Evolutionary conservation across 1,284 basidiomycete species (phyloP).

Genomic region (Rhodotorula mucilaginosa): DNA sequence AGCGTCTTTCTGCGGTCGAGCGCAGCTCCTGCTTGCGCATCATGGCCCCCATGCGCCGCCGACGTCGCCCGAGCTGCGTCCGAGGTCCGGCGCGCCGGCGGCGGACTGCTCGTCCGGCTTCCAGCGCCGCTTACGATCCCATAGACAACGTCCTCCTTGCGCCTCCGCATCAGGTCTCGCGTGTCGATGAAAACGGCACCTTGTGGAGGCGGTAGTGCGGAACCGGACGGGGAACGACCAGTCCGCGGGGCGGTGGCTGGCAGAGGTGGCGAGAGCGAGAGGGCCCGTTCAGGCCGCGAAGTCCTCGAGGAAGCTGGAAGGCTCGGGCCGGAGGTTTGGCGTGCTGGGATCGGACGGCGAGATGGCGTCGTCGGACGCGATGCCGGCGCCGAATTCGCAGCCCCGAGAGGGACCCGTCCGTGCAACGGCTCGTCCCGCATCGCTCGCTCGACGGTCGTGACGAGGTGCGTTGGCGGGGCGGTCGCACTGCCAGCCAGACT

Average conservation of each 20-base stretch:
- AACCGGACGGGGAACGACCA: constrained; percentile 39
- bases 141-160: constrained; percentile 47
- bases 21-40: background rate
- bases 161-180: constrained; percentile 44
- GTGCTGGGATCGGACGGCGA: background rate
- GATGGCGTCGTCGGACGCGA: background rate
- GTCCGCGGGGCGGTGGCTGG: constrained; percentile 11
- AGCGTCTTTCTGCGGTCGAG: background rate
- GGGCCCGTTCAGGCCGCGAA: background rate
- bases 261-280: constrained; percentile 16
- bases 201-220: constrained; percentile 37
- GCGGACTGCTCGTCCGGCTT: constrained; percentile 2
- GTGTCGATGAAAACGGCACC: constrained; percentile 46
- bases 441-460: constrained; percentile 22
- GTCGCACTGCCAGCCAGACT: background rate
- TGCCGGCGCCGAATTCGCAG: background rate
- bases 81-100: background rate
- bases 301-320: background rate
- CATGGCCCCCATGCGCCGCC: background rate
- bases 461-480: constrained; percentile 12
- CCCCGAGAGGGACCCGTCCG: background rate
- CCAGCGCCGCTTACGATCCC: constrained; percentile 24
- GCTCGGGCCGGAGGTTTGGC: background rate
- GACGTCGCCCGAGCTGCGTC: background rate
- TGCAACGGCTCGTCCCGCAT: constrained; percentile 7